phyloP scores from a whole-genome alignment of 1,139 yeast genomes.

The Nematodospora anomalae region DNA sequence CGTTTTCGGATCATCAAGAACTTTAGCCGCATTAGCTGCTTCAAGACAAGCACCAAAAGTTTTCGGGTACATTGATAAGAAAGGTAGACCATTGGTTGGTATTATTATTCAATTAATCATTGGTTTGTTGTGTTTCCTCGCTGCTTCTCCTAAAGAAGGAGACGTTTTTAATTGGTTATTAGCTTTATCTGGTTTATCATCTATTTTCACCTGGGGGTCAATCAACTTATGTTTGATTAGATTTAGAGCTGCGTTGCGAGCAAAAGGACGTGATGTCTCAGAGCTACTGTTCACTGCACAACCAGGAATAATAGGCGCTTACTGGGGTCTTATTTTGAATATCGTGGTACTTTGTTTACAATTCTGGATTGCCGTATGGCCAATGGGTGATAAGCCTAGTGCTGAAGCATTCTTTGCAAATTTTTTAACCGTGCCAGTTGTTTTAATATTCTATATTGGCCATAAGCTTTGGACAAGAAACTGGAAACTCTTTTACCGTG shows the following conservation, averaged over 20 bases:
- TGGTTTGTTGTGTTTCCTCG: conserved; percentile 73
- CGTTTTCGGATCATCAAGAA: conserved; percentile 76
- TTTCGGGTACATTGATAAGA: conserved; percentile 70
- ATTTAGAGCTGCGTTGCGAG: conserved; percentile 71
- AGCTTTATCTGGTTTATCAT: conserved; percentile 80
- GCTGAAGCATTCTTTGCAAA: conserved; percentile 60
- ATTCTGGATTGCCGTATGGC: conserved; percentile 77
- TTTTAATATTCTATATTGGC: conserved; percentile 53
- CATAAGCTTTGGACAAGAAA: conserved; percentile 60
- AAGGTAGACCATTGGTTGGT: conserved; percentile 74
- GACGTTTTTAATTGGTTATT: conserved; percentile 77
- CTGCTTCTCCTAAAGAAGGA: conserved; percentile 64
- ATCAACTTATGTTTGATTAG: conserved; percentile 75
- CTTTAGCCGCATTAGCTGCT: conserved; percentile 77
- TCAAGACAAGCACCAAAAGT: conserved; percentile 78
- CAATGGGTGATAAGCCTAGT: conserved; percentile 56
- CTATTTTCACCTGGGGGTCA: conserved; percentile 83
- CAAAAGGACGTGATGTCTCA: conserved; percentile 60
- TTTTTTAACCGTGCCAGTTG: conserved; percentile 63
- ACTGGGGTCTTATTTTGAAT: conserved; percentile 60
- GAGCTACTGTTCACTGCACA: conserved; percentile 73
- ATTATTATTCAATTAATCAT: conserved; percentile 54
- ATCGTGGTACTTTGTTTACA: conserved; percentile 71
- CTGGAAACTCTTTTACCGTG: conserved; percentile 47
- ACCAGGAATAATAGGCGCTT: conserved; percentile 71